These are phyloP conservation scores for Nicotiana paniculata DNA, from an alignment of 257 asterid species.

Conservation along the genomic window DNA sequence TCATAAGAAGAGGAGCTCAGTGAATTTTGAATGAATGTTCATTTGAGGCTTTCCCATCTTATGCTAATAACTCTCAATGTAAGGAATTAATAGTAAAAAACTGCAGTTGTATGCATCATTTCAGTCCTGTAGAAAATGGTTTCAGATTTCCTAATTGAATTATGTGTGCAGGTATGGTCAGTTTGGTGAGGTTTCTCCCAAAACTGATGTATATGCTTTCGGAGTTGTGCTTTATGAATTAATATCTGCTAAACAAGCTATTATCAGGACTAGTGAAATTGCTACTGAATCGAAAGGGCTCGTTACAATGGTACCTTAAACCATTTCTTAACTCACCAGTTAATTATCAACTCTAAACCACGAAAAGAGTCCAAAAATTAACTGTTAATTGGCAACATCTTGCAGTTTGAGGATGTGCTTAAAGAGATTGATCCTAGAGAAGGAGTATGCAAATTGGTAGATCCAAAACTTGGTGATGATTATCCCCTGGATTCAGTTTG, in stretches of 20 bases:
- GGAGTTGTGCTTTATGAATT: constrained; percentile 79
- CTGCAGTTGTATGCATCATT: no score
- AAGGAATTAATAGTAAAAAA: no score
- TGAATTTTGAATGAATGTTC: no score
- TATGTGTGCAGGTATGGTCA: constrained; percentile 61
- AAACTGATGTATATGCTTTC: constrained; percentile 74
- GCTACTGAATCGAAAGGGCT: constrained; percentile 66
- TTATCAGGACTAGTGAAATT: constrained; percentile 47
- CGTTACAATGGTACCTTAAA: constrained; percentile 50
- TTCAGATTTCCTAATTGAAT: background rate
- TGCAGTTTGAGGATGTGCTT: constrained; percentile 68
- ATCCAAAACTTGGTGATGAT: constrained; percentile 63
- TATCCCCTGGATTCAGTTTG: constrained; percentile 56
- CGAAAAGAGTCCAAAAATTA: background rate
- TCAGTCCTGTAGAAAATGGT: no score
- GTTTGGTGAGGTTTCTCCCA: constrained; percentile 71
- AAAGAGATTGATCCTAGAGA: constrained; percentile 44
- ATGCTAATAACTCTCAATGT: no score
- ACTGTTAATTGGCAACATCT: background rate
- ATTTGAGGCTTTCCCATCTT: no score
- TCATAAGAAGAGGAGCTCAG: no score
- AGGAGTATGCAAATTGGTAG: constrained; percentile 47
- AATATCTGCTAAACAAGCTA: constrained; percentile 75
- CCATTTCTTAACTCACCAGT: background rate
- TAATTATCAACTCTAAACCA: background rate